These are phyloP conservation scores for Emmonsiellopsis sp. DNA, from an alignment of 2,329 filamentous ascomycete genomes.

Conservation along the genomic window DNA sequence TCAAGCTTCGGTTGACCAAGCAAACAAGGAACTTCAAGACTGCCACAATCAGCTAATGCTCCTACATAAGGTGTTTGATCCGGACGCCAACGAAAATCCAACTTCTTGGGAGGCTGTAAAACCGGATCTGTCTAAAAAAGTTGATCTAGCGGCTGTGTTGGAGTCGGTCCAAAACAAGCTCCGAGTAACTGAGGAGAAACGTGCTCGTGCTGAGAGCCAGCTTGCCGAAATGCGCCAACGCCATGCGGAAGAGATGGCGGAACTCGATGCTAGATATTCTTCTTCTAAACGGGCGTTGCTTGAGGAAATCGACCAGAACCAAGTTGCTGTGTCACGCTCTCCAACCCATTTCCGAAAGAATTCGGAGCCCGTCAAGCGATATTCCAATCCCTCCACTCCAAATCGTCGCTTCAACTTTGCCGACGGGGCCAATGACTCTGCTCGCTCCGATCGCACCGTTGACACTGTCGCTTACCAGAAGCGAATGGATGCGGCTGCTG, in stretches of 20 bases:
- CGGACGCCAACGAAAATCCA: constrained; percentile 56
- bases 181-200: constrained; percentile 70
- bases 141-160: constrained; percentile 76
- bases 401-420: constrained; percentile 59
- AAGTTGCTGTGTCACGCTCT: constrained; percentile 62
- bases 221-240: constrained; percentile 66
- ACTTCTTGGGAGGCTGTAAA: constrained; percentile 59
- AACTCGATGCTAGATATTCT: constrained; percentile 51
- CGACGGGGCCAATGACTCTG: constrained; percentile 58
- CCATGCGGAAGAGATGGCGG: constrained; percentile 60
- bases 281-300: constrained; percentile 63
- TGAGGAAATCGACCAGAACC: constrained; percentile 80
- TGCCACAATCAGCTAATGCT: constrained; percentile 70
- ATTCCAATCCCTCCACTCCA: constrained; percentile 69
- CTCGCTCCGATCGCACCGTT: constrained; percentile 72
- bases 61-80: constrained; percentile 80
- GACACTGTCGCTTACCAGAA: constrained; percentile 79
- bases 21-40: constrained; percentile 71
- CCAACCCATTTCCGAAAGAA: constrained; percentile 59
- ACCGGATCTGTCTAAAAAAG: constrained; percentile 55
- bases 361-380: constrained; percentile 50
- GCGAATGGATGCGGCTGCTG: constrained; percentile 80
- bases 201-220: constrained; percentile 72
- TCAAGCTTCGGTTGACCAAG: constrained; percentile 67
- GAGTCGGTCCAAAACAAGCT: constrained; percentile 84